Percentiles rank a stretch among this genome's conserved stretches.
Conservation (phyloP, 2,329 filamentous ascomycete species). For the Mariannaea sp. region DNA sequence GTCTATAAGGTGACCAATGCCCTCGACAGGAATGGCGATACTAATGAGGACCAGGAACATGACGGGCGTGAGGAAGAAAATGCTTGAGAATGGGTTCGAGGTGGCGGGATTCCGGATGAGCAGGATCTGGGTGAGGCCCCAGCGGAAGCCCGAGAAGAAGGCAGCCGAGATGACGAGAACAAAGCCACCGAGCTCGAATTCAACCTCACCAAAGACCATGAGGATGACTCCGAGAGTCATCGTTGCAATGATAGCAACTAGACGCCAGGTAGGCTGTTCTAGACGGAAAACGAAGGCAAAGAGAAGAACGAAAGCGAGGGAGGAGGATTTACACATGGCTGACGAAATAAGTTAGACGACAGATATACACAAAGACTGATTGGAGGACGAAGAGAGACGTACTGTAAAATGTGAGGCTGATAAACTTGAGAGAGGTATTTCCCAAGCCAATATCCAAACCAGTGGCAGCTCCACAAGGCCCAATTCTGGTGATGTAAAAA, state of each 20-base stretch:
- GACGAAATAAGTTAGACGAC: neutral
- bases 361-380: neutral
- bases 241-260: conserved; percentile 83
- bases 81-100: conserved; percentile 93
- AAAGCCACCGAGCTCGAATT: conserved; percentile 87
- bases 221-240: conserved; percentile 95
- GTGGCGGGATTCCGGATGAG: conserved; percentile 93
- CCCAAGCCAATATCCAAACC: conserved; percentile 95
- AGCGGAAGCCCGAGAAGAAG: conserved; percentile 95
- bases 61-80: conserved; percentile 95
- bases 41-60: conserved; percentile 87
- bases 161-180: conserved; percentile 89
- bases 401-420: conserved; percentile 96
- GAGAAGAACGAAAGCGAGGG: conserved; percentile 89
- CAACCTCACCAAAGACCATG: conserved; percentile 96
- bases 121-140: conserved; percentile 97
- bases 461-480: conserved; percentile 89
- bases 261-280: conserved; percentile 82
- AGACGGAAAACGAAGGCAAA: conserved; percentile 95
- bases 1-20: conserved; percentile 67
- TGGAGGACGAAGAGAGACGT: conserved; percentile 44
- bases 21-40: conserved; percentile 87
- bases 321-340: conserved; percentile 99
- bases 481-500: conserved; percentile 91
- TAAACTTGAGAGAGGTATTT: conserved; percentile 95